These are phyloP conservation scores for Myrmaecium sp. DNA, from an alignment of 2,329 filamentous ascomycete genomes.

Conservation along the genomic window DNA sequence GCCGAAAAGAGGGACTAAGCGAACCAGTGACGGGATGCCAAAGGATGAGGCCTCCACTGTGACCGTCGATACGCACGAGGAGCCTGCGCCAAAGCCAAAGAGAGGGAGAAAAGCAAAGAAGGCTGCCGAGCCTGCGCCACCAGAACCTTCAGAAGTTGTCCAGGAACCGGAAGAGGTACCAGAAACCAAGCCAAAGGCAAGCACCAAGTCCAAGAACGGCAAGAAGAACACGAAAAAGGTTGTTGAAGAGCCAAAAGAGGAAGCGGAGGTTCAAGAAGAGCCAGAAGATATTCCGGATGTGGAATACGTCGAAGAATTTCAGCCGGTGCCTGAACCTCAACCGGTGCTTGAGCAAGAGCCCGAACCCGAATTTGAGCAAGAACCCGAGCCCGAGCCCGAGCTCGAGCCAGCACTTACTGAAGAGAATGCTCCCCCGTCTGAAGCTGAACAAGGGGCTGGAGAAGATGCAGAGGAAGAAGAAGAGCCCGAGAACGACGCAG, in stretches of 20 bases:
- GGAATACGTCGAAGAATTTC: background rate
- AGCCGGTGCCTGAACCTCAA: background rate
- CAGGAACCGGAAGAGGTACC: background rate
- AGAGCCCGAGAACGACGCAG: background rate
- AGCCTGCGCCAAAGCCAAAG: constrained; percentile 5
- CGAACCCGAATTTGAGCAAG: constrained; percentile 4
- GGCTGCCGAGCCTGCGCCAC: constrained; percentile 2
- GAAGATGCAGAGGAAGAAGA: background rate
- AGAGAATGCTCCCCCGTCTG: constrained; percentile 15
- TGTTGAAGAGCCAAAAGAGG: constrained; percentile 5
- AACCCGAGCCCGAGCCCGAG: constrained; percentile 6
- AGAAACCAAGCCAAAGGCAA: constrained; percentile 6
- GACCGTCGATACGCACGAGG: constrained; percentile 5
- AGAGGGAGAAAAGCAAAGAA: constrained; percentile 6
- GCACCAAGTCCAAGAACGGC: constrained; percentile 6
- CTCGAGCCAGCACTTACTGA: constrained; percentile 7
- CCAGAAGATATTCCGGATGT: constrained; percentile 1
- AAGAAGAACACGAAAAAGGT: constrained; percentile 7
- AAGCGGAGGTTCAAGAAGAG: background rate
- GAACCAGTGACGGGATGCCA: constrained; percentile 19
- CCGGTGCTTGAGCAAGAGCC: constrained; percentile 5
- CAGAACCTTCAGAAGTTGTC: constrained; percentile 2
- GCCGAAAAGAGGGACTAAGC: constrained; percentile 17
- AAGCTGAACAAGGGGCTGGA: constrained; percentile 9
- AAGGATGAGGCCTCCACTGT: constrained; percentile 11